Percentiles rank a stretch among this genome's conserved stretches.
phyloP scores from a whole-genome alignment of 306 rosid genomes.

The Bauhinia variegata region DNA sequence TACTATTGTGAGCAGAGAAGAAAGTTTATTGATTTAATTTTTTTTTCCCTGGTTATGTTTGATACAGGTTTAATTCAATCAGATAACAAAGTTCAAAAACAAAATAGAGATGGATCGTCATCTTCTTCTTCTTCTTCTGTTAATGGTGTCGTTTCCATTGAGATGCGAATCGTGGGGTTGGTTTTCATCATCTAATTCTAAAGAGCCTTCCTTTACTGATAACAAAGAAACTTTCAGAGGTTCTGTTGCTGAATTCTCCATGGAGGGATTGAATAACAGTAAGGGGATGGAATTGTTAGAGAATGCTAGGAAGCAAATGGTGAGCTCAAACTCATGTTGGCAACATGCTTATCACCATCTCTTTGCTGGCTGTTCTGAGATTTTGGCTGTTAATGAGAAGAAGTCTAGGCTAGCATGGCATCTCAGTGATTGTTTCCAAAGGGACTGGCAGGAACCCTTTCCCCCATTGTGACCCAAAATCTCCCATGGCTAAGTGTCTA shows the following conservation, averaged over 20 bases:
- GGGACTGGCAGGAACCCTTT: slow-evolving; percentile 66
- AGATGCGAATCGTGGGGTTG: slow-evolving; percentile 66
- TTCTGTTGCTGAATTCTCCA: slow-evolving; percentile 59
- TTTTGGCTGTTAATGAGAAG: slow-evolving; percentile 63
- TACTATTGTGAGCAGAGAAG: too few relatives aligned
- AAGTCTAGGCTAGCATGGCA: slow-evolving; percentile 87
- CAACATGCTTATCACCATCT: slow-evolving; percentile 64
- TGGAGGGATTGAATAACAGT: slow-evolving; percentile 55
- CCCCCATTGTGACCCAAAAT: slow-evolving; percentile 61
- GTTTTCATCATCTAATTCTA: slow-evolving; percentile 54
- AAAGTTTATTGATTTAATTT: too few relatives aligned
- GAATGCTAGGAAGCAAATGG: slow-evolving; percentile 61
- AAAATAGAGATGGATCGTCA: slow-evolving; percentile 40
- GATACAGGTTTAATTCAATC: slow-evolving; percentile 34
- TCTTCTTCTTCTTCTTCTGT: slow-evolving; percentile 34
- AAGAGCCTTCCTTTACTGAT: slow-evolving; percentile 23
- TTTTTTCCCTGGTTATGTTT: slow-evolving; percentile 2
- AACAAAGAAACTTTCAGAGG: slow-evolving; percentile 30
- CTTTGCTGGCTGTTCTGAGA: slow-evolving; percentile 75
- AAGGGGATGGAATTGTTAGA: slow-evolving; percentile 55
- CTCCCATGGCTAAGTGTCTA: slow-evolving; percentile 55
- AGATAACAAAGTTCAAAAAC: background rate
- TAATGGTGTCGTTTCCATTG: slow-evolving; percentile 30
- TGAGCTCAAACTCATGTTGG: slow-evolving; percentile 66
- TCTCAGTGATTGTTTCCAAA: slow-evolving; percentile 87